Evolutionary conservation across 495 filamentous ascomycete species (phyloP), one percentile per base, ranked within the genome.

Genomic region (Hypoxylon perforatum): DNA sequence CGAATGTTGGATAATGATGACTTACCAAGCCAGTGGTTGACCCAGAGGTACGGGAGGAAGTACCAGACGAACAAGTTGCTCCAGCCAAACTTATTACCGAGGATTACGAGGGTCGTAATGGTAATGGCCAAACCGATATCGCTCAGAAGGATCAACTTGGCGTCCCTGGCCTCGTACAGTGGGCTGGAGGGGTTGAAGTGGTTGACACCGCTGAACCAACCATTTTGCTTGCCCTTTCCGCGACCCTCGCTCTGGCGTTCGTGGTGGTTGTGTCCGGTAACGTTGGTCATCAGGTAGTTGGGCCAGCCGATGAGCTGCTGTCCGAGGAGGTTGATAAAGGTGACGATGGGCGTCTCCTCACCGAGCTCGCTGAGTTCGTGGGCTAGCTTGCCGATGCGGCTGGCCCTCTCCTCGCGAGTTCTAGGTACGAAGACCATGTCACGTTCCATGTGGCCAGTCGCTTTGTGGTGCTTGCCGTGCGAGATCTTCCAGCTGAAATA

Each of bases 381-480:
- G 52, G 85, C 79, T 55, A 92, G 65, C 62, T 81, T 83, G 69
- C 92, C 92, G 59, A 92, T 64, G 44, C 87, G 87, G 49, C 82
- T 85, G 30, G 91, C 91, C 68, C 90, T 91, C 75, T 89, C 76
- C 48, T 92, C 85, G 35, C 93, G 87, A 58, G 91, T 93, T 82
- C 90, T 92, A 35, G 95, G 95, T 2, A 97, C 84, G 80, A 97
- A 97, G 60, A 97, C 95, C 93, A 97, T 97, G 79, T 99, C 95
- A 69, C 93, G 91, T 76, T 94, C 92, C 70, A 99, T 83, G 85
- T 99, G 86, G 62, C 93, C 95, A 39, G 95, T 99, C 49, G 93
- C 92, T 84, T 97, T 94, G 86, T 96, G 92, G 82, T 96, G 92
- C 86, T 94, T 93, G 76, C 91, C 88, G 81, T 96, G 92, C 63